Evolutionary conservation across 176 grass and related monocot genomes (phyloP).

Genomic region (Neostapfia colusana): DNA sequence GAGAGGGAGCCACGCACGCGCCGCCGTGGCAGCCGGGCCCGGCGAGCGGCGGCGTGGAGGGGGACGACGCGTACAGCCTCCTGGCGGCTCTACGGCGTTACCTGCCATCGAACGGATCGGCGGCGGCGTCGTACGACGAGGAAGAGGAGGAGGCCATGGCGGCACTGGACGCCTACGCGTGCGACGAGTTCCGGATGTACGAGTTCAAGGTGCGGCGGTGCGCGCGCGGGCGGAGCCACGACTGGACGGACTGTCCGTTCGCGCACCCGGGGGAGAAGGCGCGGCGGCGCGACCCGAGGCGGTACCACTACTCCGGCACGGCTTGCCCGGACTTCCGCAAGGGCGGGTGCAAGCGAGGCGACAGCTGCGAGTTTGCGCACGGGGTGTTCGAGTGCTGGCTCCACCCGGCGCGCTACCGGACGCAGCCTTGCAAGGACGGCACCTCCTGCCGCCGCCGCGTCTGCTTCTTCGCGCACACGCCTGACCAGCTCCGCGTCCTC

Average conservation of each 20-base stretch:
- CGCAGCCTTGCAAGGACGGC: conserved; percentile 87
- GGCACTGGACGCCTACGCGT: conserved; percentile 65
- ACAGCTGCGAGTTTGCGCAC: conserved; percentile 70
- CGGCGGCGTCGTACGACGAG: background rate
- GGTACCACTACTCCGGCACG: conserved; percentile 64
- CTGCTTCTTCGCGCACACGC: conserved; percentile 93
- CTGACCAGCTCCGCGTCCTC: conserved; percentile 59
- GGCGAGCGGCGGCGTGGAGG: background rate
- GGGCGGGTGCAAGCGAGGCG: conserved; percentile 65
- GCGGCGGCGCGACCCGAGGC: conserved; percentile 56
- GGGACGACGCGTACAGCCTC: conserved; percentile 44
- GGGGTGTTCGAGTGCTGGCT: conserved; percentile 93
- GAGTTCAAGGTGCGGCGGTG: conserved; percentile 75
- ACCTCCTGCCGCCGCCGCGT: conserved; percentile 67
- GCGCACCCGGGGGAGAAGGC: conserved; percentile 74
- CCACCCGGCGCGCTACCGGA: conserved; percentile 79
- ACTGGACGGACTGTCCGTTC: conserved; percentile 75
- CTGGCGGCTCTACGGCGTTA: conserved; percentile 47
- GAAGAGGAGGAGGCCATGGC: conserved; percentile 27
- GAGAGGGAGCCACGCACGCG: conserved; percentile 53
- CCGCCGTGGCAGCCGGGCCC: conserved; percentile 63
- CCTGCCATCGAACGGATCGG: conserved; percentile 45
- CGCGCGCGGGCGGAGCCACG: conserved; percentile 56
- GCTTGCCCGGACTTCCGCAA: conserved; percentile 71
- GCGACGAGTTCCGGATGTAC: conserved; percentile 75